Percentiles rank a stretch among this genome's conserved stretches.
phyloP scores from a whole-genome alignment of 1,284 basidiomycete species.

The Cryptococcus sp. region DNA sequence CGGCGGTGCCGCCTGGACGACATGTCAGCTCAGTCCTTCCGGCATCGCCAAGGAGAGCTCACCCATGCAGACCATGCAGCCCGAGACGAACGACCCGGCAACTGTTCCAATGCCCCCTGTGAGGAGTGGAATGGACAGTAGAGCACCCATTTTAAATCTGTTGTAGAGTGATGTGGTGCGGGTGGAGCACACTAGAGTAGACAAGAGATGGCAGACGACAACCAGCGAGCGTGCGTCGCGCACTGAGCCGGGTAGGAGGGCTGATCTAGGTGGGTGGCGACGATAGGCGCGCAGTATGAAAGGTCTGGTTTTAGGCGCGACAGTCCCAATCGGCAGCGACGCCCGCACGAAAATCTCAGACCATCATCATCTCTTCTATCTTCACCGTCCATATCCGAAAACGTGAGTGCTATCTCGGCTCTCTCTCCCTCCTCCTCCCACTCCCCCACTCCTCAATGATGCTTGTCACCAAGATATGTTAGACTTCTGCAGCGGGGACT shows the following conservation, averaged over 20 bases:
- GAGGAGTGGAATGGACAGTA: constrained; percentile 81
- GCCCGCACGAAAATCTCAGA: background rate
- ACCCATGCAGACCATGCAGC: constrained; percentile 55
- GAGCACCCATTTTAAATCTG: constrained; percentile 61
- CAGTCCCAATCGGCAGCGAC: background rate
- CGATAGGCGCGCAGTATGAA: background rate
- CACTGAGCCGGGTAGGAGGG: no score
- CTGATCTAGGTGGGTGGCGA: background rate
- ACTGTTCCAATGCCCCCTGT: constrained; percentile 68
- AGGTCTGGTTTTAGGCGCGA: no score
- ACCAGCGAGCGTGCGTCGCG: no score
- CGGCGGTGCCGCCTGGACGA: constrained; percentile 53
- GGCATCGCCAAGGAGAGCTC: background rate
- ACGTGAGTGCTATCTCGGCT: constrained; percentile 9
- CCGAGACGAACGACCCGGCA: constrained; percentile 73
- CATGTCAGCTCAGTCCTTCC: background rate
- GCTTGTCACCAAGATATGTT: constrained; percentile 38
- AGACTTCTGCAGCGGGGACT: constrained; percentile 38
- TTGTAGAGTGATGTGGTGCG: background rate
- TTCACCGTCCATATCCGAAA: background rate
- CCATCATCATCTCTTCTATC: background rate
- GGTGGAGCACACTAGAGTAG: background rate
- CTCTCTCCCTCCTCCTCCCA: background rate
- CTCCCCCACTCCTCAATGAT: constrained; percentile 12
- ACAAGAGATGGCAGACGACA: no score